Conservation (phyloP, 768 basidiomycete genomes). For the Mycena haematopus region DNA sequence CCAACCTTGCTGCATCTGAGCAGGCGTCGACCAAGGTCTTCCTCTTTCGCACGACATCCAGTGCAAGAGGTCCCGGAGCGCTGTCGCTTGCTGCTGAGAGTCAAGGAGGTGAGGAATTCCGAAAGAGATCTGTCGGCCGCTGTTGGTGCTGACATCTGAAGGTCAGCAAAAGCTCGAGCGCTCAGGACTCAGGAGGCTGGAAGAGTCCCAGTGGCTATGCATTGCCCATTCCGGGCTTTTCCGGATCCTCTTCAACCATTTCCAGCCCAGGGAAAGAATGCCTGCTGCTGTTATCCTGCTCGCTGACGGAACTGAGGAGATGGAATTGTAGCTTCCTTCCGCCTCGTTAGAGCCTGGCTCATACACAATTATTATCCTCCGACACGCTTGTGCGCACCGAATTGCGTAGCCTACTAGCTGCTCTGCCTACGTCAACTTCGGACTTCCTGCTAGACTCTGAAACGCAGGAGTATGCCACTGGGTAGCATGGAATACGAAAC, state of each 20-base stretch:
- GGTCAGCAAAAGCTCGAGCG: no score
- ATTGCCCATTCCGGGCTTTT: no score
- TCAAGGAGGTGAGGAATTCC: neutral
- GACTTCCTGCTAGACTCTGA: conserved; percentile 31
- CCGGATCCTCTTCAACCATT: no score
- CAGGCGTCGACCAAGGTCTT: neutral
- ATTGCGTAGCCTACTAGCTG: conserved; percentile 63
- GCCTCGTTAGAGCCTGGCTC: neutral
- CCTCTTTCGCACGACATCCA: neutral
- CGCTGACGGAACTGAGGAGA: conserved; percentile 87
- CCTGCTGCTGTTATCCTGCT: conserved; percentile 74
- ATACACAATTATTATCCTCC: conserved; percentile 69
- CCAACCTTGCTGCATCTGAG: no score
- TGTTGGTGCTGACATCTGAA: no score
- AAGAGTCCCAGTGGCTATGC: no score
- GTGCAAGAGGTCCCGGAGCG: neutral
- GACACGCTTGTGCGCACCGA: conserved; percentile 85
- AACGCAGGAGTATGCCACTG: conserved; percentile 57
- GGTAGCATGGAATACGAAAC: conserved; percentile 78
- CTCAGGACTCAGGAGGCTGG: no score
- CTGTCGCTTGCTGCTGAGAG: neutral
- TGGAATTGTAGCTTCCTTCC: conserved; percentile 72
- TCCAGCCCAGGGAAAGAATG: conserved; percentile 39
- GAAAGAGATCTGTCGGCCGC: neutral
- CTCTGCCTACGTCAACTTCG: conserved; percentile 76